These are phyloP conservation scores for Claviceps capensis DNA, from an alignment of 2,329 filamentous ascomycete species.

Conservation along the genomic window DNA sequence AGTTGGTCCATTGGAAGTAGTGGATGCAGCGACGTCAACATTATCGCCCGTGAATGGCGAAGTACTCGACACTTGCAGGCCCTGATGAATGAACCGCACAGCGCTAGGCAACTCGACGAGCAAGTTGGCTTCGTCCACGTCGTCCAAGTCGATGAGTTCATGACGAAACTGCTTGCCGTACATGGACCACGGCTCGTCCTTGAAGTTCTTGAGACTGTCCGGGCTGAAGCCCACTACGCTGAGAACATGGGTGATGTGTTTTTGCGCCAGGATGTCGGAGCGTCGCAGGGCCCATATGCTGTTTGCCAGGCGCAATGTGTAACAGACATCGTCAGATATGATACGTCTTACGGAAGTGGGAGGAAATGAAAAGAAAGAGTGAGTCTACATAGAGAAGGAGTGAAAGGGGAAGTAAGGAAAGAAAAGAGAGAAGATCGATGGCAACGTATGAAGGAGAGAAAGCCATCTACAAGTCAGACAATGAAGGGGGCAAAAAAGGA, in stretches of 20 bases:
- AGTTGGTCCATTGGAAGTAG: too few relatives aligned
- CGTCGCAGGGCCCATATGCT: conserved; percentile 71
- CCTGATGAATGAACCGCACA: conserved; percentile 63
- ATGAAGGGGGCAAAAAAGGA: background rate
- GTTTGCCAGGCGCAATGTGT: conserved; percentile 5
- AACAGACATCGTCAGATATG: too few relatives aligned
- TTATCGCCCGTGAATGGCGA: background rate
- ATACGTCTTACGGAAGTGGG: too few relatives aligned
- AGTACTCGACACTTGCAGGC: background rate
- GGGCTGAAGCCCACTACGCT: conserved; percentile 54
- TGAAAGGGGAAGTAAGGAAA: background rate
- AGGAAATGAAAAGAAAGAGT: background rate
- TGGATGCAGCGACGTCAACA: background rate
- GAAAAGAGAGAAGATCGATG: background rate
- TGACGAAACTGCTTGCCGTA: conserved; percentile 51
- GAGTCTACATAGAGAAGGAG: background rate
- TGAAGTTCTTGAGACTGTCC: conserved; percentile 27
- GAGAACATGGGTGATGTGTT: conserved; percentile 80
- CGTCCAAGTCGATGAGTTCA: conserved; percentile 72
- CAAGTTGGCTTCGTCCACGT: conserved; percentile 80
- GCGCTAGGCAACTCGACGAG: conserved; percentile 66
- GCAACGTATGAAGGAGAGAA: too few relatives aligned
- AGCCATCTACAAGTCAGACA: too few relatives aligned
- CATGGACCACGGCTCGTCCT: conserved; percentile 33
- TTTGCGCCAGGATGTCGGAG: conserved; percentile 52